Conservation (phyloP, 768 basidiomycete genomes). For the Leccinum subtestaceum region DNA sequence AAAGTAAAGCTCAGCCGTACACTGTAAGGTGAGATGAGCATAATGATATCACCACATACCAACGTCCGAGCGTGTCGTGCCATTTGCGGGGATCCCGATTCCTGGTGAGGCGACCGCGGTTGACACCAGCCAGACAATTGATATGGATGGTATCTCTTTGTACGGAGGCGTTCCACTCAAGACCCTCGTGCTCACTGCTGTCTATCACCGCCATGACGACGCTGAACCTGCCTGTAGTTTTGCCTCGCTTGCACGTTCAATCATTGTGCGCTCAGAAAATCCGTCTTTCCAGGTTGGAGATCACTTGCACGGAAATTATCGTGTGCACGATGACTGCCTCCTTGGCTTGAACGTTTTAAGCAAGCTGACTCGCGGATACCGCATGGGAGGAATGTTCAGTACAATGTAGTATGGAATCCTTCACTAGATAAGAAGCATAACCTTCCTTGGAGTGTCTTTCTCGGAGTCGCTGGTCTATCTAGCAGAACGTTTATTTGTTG, state of each 20-base stretch:
- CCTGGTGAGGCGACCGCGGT: neutral
- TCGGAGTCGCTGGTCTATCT: constrained; percentile 33
- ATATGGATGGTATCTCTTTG: constrained; percentile 43
- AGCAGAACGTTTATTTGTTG: neutral
- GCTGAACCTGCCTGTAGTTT: constrained; percentile 15
- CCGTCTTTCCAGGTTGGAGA: constrained; percentile 2
- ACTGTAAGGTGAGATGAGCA: neutral
- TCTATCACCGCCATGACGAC: constrained; percentile 35
- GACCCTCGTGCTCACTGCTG: constrained; percentile 35
- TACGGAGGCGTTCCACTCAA: constrained; percentile 49
- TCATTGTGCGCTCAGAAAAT: constrained; percentile 12
- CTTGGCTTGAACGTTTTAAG: constrained; percentile 32
- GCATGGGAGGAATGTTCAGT: constrained; percentile 19
- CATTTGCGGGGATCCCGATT: neutral
- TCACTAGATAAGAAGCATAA: constrained; percentile 23
- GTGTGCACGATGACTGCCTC: constrained; percentile 30
- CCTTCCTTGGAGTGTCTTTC: constrained; percentile 29
- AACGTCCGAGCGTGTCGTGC: neutral
- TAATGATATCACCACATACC: neutral
- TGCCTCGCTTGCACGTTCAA: constrained; percentile 10
- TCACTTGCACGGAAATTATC: constrained; percentile 25
- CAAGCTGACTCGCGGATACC: constrained; percentile 39
- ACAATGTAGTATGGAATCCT: neutral
- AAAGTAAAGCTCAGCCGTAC: neutral
- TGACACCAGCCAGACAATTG: constrained; percentile 45